These are phyloP conservation scores for Yamadazyma diospyri DNA, from an alignment of 1,139 yeast genomes.

Conservation along the genomic window DNA sequence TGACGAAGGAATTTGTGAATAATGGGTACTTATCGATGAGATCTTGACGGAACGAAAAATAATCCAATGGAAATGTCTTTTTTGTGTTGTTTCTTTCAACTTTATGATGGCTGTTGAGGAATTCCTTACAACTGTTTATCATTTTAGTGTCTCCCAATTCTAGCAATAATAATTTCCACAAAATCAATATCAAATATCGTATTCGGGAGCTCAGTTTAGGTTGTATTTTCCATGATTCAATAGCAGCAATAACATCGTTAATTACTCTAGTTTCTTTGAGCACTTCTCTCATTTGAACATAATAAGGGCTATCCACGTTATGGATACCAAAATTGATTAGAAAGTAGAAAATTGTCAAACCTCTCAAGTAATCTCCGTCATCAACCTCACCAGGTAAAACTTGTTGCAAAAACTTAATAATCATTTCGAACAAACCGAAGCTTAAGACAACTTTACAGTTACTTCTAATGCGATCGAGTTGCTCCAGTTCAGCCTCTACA, in stretches of 20 bases:
- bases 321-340: conserved; percentile 32
- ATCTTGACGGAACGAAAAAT: conserved; percentile 74
- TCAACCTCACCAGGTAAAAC: conserved; percentile 1
- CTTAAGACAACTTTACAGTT: conserved; percentile 14
- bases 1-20: conserved; percentile 26
- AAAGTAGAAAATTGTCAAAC: conserved; percentile 55
- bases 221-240: conserved; percentile 69
- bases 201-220: conserved; percentile 26
- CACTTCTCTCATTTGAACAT: conserved; percentile 16
- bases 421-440: conserved; percentile 11
- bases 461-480: conserved; percentile 28
- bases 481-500: conserved; percentile 28
- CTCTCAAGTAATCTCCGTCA: conserved; percentile 18
- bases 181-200: conserved; percentile 53
- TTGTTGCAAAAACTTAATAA: conserved; percentile 1
- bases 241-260: conserved; percentile 42
- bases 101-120: conserved; percentile 41
- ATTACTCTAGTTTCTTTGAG: conserved; percentile 36
- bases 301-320: conserved; percentile 16
- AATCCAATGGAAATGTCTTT: conserved; percentile 68
- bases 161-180: conserved; percentile 57
- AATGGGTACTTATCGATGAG: conserved; percentile 73
- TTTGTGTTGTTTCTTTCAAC: conserved; percentile 28
- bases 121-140: conserved; percentile 46
- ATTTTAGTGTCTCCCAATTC: conserved; percentile 60